Conservation (phyloP, 73 alveolate species). For the Stentor coeruleus region DNA sequence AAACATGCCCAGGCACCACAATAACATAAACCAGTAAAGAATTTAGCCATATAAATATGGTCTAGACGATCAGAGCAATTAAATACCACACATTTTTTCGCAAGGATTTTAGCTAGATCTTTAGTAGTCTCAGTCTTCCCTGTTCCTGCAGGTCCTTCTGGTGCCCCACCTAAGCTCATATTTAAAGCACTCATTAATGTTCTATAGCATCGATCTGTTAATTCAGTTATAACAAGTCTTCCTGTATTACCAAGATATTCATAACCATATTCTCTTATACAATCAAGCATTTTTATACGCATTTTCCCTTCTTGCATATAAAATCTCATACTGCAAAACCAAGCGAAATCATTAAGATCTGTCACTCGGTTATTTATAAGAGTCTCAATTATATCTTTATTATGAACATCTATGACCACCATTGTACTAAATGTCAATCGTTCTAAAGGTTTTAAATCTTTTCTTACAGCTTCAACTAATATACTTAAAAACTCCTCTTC, state of each 20-base stretch:
- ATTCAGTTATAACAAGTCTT: conserved; percentile 88
- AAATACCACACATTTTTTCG: conserved; percentile 75
- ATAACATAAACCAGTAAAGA: conserved; percentile 98
- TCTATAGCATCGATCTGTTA: conserved; percentile 89
- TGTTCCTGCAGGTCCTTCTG: conserved; percentile 97
- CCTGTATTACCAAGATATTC: conserved; percentile 94
- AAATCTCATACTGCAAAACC: conserved; percentile 73
- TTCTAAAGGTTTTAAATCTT: neutral
- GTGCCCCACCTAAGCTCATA: conserved; percentile 89
- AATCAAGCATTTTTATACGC: conserved; percentile 68
- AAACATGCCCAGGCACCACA: conserved; percentile 94
- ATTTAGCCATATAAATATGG: conserved; percentile 85
- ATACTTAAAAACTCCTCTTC: conserved; percentile 38
- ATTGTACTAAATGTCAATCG: conserved; percentile 62
- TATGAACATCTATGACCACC: conserved; percentile 76
- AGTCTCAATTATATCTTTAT: conserved; percentile 65
- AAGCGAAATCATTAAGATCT: conserved; percentile 64
- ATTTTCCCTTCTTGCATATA: conserved; percentile 56
- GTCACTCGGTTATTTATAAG: conserved; percentile 44
- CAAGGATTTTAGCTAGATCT: conserved; percentile 95
- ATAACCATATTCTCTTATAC: conserved; percentile 84
- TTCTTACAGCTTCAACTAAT: conserved; percentile 50
- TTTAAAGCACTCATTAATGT: conserved; percentile 86
- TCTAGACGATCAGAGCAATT: conserved; percentile 27
- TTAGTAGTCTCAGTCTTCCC: conserved; percentile 98